Conservation (phyloP, 108 stramenopile genomes). For the Epipyxis sp. region DNA sequence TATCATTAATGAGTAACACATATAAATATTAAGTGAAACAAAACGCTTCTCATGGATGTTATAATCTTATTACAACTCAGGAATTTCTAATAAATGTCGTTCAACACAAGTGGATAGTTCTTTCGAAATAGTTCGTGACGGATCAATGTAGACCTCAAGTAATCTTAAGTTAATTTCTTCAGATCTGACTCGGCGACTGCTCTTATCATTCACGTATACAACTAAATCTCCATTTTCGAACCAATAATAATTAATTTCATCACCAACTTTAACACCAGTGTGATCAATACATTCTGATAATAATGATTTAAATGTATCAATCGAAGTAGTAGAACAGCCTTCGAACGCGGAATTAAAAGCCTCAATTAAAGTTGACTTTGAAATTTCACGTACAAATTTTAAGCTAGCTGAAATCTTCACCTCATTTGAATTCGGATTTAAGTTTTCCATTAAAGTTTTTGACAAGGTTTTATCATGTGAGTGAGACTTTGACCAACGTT, state of each 20-base stretch:
- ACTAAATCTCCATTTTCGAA: constrained; percentile 5
- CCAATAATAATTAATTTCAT: not conserved
- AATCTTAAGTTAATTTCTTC: not conserved
- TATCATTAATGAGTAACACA: too few relatives aligned
- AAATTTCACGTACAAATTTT: not conserved
- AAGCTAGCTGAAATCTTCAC: not conserved
- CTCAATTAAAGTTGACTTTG: not conserved
- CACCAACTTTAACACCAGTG: not conserved
- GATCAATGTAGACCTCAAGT: not conserved
- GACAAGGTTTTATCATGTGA: not conserved
- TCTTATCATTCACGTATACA: not conserved
- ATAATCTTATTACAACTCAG: too few relatives aligned
- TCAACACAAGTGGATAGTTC: too few relatives aligned
- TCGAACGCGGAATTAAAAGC: not conserved
- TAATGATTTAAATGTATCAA: not conserved
- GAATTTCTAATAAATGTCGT: too few relatives aligned
- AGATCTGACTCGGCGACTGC: not conserved
- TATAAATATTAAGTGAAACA: too few relatives aligned
- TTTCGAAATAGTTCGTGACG: not conserved
- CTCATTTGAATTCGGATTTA: not conserved
- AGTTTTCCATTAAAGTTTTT: not conserved
- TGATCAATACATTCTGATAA: not conserved
- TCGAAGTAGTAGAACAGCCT: not conserved
- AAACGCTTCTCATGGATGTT: too few relatives aligned
- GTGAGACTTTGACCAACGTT: not conserved